These are phyloP conservation scores for Xylariales sp. DNA, from an alignment of 2,329 filamentous ascomycete genomes.

Conservation along the genomic window DNA sequence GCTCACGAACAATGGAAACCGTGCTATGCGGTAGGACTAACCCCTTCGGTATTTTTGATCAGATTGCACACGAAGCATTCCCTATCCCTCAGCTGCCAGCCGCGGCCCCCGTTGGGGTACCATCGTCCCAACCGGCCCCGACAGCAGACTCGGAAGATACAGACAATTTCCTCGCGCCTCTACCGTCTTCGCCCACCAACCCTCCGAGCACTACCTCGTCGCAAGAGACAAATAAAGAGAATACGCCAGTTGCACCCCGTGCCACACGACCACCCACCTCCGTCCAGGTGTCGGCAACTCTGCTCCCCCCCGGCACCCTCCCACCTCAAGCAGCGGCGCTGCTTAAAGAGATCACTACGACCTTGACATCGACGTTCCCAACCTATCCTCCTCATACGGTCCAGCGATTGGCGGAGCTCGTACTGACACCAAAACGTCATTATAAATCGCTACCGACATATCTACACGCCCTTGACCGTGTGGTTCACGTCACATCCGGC, in stretches of 20 bases:
- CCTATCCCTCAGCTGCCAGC: constrained; percentile 60
- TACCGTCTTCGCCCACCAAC: constrained; percentile 39
- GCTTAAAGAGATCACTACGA: constrained; percentile 54
- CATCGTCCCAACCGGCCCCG: constrained; percentile 27
- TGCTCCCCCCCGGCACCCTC: constrained; percentile 42
- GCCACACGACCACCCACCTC: constrained; percentile 25
- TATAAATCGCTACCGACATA: constrained; percentile 81
- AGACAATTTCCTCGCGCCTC: constrained; percentile 38
- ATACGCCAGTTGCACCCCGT: constrained; percentile 31
- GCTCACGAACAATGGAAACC: too few species aligned
- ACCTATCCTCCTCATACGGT: constrained; percentile 83
- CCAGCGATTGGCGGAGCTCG: constrained; percentile 84
- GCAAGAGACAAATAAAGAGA: constrained; percentile 66
- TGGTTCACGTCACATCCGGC: constrained; percentile 83
- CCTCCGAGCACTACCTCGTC: constrained; percentile 33
- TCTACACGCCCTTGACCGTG: constrained; percentile 84
- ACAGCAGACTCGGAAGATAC: constrained; percentile 28
- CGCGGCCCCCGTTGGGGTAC: constrained; percentile 21
- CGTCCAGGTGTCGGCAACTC: constrained; percentile 30
- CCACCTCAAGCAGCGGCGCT: constrained; percentile 62
- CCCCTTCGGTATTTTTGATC: too few species aligned
- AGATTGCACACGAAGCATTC: constrained; percentile 77
- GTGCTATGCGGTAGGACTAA: too few species aligned
- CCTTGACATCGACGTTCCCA: constrained; percentile 64
- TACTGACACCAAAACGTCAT: constrained; percentile 70